Conservation (phyloP, 495 filamentous ascomycete genomes). For the Tuber umbilicatum region DNA sequence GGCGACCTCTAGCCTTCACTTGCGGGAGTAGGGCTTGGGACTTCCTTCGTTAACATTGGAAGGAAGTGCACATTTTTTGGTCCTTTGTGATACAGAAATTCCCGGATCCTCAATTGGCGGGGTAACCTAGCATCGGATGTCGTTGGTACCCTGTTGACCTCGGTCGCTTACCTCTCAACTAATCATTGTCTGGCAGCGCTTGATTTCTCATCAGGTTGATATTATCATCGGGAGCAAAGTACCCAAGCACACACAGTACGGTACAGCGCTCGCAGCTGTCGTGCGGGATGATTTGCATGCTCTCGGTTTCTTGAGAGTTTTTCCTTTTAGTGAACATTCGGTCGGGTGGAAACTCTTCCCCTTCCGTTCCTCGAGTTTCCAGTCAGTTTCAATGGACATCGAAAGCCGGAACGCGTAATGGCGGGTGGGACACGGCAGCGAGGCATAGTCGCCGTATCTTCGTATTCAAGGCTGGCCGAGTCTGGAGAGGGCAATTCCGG, state of each 20-base stretch:
- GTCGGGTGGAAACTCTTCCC: background rate
- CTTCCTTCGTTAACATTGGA: background rate
- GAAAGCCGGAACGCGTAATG: background rate
- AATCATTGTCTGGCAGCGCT: background rate
- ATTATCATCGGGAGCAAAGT: background rate
- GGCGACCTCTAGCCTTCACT: background rate
- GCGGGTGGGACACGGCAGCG: background rate
- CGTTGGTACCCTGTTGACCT: background rate
- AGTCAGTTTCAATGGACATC: background rate
- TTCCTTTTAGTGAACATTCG: background rate
- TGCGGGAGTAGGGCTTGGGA: background rate
- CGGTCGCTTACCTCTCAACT: background rate
- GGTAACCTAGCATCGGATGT: background rate
- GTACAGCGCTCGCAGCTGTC: background rate
- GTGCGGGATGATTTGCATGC: background rate
- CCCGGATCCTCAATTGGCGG: background rate
- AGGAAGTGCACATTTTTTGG: background rate
- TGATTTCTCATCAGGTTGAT: background rate
- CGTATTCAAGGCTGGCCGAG: background rate
- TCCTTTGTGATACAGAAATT: background rate
- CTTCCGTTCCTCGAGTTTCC: background rate
- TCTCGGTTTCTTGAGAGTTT: background rate
- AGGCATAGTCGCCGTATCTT: background rate
- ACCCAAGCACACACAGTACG: no score
- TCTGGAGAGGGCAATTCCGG: background rate